phyloP scores from a whole-genome alignment of 345 rosid species.

The Melaleuca alternifolia region DNA sequence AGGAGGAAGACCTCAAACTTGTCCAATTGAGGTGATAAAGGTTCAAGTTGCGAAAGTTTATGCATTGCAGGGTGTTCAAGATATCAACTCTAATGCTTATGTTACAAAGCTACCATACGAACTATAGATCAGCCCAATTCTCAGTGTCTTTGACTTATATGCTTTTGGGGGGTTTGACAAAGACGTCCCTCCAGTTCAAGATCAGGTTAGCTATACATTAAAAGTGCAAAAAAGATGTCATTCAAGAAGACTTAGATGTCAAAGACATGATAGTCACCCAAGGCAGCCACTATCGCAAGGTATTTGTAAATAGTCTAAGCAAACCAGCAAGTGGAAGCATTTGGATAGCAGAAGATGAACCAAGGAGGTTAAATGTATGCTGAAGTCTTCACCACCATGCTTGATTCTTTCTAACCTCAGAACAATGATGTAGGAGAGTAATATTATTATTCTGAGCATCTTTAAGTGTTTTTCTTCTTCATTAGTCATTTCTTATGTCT shows the following conservation, averaged over 20 bases:
- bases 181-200: neutral
- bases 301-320: neutral
- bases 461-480: too few species aligned
- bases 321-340: neutral
- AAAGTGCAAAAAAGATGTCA: neutral
- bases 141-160: neutral
- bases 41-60: neutral
- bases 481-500: too few species aligned
- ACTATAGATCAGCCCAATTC: neutral
- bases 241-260: neutral
- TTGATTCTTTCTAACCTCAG: too few species aligned
- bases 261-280: neutral
- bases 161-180: neutral
- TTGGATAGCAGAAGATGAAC: too few species aligned
- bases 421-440: too few species aligned
- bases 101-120: neutral
- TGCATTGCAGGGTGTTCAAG: neutral
- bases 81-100: neutral
- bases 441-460: too few species aligned
- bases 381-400: too few species aligned
- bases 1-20: neutral
- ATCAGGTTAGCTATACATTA: neutral
- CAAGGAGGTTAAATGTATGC: too few species aligned
- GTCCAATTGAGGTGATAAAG: neutral
- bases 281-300: neutral